Evolutionary conservation across 73 alveolate species (phyloP).

Genomic region (Paramecium primaurelia): DNA sequence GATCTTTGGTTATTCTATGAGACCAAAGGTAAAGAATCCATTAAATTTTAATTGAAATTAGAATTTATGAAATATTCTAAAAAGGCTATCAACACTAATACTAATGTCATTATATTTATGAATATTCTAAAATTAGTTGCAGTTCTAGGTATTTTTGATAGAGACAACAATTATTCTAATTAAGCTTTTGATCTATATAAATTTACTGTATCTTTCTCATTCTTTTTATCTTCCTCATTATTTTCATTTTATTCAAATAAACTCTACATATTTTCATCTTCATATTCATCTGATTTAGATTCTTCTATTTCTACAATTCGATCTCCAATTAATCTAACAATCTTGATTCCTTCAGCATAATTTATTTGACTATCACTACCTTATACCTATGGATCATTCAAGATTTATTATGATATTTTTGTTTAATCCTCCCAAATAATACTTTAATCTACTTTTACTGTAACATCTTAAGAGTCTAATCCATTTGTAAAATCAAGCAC

Average conservation of each 20-base stretch:
- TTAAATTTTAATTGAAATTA: background rate
- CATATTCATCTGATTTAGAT: background rate
- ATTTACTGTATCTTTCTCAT: background rate
- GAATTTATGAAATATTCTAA: background rate
- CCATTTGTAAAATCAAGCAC: background rate
- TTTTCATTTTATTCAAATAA: background rate
- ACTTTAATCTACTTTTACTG: conserved; percentile 15
- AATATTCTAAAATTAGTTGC: background rate
- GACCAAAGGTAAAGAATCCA: background rate
- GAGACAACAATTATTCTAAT: background rate
- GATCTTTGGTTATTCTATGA: background rate
- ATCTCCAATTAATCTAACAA: background rate
- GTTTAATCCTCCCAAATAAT: conserved; percentile 22
- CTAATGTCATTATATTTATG: background rate
- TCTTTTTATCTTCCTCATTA: background rate
- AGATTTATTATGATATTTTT: background rate
- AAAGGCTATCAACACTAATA: background rate
- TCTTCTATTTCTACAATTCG: background rate
- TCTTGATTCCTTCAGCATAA: conserved; percentile 29
- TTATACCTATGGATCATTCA: background rate
- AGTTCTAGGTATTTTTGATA: background rate
- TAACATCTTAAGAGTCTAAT: background rate
- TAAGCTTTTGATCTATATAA: background rate
- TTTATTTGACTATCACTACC: background rate
- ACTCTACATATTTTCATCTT: background rate